phyloP scores from a whole-genome alignment of 2,329 filamentous ascomycete species.

The Colletotrichum karsti region DNA sequence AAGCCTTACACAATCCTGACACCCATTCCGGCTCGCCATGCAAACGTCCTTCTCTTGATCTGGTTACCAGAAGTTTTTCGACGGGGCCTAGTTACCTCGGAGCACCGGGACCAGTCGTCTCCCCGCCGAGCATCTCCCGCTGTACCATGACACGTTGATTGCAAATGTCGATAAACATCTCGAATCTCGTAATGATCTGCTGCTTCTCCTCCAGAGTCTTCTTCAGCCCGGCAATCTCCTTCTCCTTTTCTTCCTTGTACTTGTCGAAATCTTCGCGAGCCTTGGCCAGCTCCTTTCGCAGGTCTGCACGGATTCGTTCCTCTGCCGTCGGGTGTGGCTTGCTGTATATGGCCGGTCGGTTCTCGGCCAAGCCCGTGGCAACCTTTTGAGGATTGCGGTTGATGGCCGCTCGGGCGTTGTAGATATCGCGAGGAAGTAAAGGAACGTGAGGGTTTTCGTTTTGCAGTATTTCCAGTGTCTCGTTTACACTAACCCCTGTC shows the following conservation, averaged over 20 bases:
- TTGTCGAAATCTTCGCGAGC: constrained; percentile 64
- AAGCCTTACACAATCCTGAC: constrained; percentile 14
- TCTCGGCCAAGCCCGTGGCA: constrained; percentile 65
- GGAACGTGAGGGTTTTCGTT: constrained; percentile 70
- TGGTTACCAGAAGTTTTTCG: not conserved
- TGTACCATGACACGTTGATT: constrained; percentile 73
- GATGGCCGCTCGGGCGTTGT: constrained; percentile 73
- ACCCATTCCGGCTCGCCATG: constrained; percentile 30
- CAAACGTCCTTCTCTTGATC: constrained; percentile 4
- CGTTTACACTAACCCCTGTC: constrained; percentile 69
- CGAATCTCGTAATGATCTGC: constrained; percentile 68
- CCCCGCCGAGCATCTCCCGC: constrained; percentile 56
- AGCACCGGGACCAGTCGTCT: constrained; percentile 10
- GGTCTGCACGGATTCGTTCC: constrained; percentile 69
- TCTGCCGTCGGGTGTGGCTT: constrained; percentile 71
- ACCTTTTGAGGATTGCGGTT: constrained; percentile 72
- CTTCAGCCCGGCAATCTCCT: constrained; percentile 67
- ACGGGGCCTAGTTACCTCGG: not conserved
- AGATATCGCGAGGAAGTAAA: constrained; percentile 71
- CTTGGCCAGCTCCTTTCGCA: constrained; percentile 68
- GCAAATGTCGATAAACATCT: constrained; percentile 76
- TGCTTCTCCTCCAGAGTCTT: constrained; percentile 70
- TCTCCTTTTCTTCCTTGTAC: constrained; percentile 62
- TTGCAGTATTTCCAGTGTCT: constrained; percentile 73
- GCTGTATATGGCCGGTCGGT: constrained; percentile 71